Base-by-base conservation (phyloP, 1,284 basidiomycete genomes). In the Cryptococcus sp. region DNA sequence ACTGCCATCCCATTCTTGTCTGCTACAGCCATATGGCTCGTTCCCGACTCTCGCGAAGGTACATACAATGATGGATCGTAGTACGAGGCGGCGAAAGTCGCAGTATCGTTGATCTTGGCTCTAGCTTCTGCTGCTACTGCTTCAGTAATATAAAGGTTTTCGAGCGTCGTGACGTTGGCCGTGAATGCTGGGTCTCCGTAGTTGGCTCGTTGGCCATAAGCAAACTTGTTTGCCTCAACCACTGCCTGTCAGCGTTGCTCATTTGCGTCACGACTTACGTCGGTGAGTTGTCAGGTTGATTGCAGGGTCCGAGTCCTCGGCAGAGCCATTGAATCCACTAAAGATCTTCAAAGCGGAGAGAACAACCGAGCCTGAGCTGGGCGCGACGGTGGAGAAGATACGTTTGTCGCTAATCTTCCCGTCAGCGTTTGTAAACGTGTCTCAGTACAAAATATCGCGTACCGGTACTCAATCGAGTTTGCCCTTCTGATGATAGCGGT, bases 151-250 rank as follows among this genome's bases (percentile, higher is more conserved):
- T 74, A 76, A 23, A 69, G 61, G 8, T 66, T 45, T 54, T 81
- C 72, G 19, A 78, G 68, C 2, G 52, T 48, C 0, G 72, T 66
- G n/a, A 80, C 78, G 52, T 79, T 79, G 19, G 64, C 52, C 1
- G 77, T 71, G 62, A 76, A 80, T 2, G 70, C 73, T 0, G 80
- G 79, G 55, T 81, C 80, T 17, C 77, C 79, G 29, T 75, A 70
- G 3, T 64, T 68, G 10, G 75, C 70, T 44, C 80, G 68, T 59
- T 80, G 75, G 5, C 77, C 80, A 50, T 78, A 81, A 5, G 73
- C 68, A 52, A 79, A 79, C 52, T 76, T 72, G 57, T 67, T 76
- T 4, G 78, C 74, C 59, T 80, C 78, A 52, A 80, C 68, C 25
- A 79, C 67, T 67, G 54, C 29, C 3, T 34, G 29, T 34, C 29